These are phyloP conservation scores for Trypanosoma avium DNA, from an alignment of 208 protist genomes.

Conservation along the genomic window DNA sequence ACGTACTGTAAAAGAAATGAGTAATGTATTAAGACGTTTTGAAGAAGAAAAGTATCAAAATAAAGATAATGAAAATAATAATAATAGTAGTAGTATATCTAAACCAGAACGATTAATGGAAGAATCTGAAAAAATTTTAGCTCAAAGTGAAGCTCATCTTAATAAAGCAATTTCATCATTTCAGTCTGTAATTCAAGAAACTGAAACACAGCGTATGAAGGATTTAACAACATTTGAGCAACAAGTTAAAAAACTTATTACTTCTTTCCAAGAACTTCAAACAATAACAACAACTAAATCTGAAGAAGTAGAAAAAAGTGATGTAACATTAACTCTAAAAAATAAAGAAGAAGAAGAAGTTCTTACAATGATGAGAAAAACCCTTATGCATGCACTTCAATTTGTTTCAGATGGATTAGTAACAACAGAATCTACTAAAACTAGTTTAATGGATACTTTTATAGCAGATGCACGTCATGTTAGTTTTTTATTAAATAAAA, in stretches of 20 bases:
- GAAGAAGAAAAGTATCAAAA: slow-evolving; percentile 2
- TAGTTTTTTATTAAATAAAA: slow-evolving; percentile 41
- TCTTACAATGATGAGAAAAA: slow-evolving; percentile 24
- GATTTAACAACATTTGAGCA: slow-evolving; percentile 17
- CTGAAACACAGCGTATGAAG: background rate
- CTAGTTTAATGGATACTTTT: slow-evolving; percentile 52
- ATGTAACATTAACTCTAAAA: background rate
- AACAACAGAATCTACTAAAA: slow-evolving; percentile 49
- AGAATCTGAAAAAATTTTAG: background rate
- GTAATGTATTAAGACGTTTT: slow-evolving; percentile 27
- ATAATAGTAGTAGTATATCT: no score
- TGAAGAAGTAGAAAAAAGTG: background rate
- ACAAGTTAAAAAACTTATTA: slow-evolving; percentile 25
- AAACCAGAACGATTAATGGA: background rate
- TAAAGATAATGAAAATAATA: background rate
- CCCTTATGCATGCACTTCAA: slow-evolving; percentile 35
- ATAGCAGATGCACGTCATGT: slow-evolving; percentile 64
- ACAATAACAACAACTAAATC: background rate
- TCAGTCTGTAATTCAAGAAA: slow-evolving; percentile 11
- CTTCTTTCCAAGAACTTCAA: slow-evolving; percentile 16
- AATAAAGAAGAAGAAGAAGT: slow-evolving; percentile 12
- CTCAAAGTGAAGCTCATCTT: slow-evolving; percentile 18
- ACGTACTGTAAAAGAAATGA: slow-evolving; percentile 11
- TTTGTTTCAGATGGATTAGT: slow-evolving; percentile 46
- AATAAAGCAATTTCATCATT: slow-evolving; percentile 19